Evolutionary conservation across 176 grass and related monocot genomes (phyloP).

Genomic region (Musa itinerans): DNA sequence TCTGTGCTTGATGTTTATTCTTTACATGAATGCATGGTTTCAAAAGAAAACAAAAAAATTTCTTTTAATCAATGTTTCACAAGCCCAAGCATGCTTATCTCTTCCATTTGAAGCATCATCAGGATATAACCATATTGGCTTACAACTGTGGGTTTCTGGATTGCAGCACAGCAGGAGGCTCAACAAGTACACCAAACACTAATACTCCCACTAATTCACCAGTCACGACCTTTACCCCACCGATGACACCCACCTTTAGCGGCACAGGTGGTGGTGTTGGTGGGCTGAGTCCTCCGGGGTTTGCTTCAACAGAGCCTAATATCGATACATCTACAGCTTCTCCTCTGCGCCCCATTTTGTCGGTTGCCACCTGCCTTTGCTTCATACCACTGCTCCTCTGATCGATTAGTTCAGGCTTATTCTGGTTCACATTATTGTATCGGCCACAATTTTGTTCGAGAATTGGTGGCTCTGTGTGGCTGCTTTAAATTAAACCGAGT

Average conservation of each 20-base stretch:
- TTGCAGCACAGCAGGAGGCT: slow-evolving; percentile 17
- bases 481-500: too few species aligned
- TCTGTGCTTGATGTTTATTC: not conserved
- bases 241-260: not conserved
- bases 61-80: not conserved
- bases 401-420: not conserved
- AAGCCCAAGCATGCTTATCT: not conserved
- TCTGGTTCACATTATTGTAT: not conserved
- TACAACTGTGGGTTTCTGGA: not conserved
- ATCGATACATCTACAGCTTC: not conserved
- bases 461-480: not conserved
- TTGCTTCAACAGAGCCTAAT: not conserved
- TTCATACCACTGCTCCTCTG: not conserved
- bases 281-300: slow-evolving; percentile 6
- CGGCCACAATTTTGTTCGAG: slow-evolving; percentile 1
- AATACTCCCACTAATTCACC: not conserved
- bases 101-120: not conserved
- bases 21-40: not conserved
- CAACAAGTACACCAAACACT: not conserved
- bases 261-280: not conserved
- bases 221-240: not conserved
- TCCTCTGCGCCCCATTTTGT: not conserved
- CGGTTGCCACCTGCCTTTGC: not conserved
- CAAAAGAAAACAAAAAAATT: not conserved
- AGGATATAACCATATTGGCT: not conserved